A percentile compares a stretch with the other conserved stretches of the same genome.
Evolutionary conservation across 495 filamentous ascomycete genomes (phyloP).

Genomic region (Aspergillus funiculosus): DNA sequence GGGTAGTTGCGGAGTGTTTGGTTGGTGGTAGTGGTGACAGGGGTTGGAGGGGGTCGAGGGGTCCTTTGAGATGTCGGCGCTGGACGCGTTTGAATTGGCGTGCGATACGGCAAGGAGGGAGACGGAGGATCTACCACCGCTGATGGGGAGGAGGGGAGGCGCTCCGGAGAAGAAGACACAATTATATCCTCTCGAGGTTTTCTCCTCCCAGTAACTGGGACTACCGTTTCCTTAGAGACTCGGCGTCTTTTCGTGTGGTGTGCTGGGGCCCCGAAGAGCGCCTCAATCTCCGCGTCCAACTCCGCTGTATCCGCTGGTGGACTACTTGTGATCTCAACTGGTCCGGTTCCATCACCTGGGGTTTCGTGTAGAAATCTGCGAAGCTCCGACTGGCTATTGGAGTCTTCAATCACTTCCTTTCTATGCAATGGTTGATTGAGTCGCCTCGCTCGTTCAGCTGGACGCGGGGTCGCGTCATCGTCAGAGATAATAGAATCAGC

Average conservation of each 20-base stretch:
- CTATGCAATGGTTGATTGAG: constrained; percentile 16
- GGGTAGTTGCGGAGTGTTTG: constrained; percentile 25
- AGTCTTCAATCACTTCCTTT: constrained; percentile 37
- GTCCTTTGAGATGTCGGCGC: constrained; percentile 1
- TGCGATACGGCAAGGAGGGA: constrained; percentile 4
- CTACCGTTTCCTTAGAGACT: constrained; percentile 2
- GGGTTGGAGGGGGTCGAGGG: constrained; percentile 15
- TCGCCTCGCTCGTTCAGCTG: constrained; percentile 7
- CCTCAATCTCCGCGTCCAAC: constrained; percentile 27
- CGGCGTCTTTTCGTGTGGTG: constrained; percentile 31
- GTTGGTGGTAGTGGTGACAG: constrained; percentile 20
- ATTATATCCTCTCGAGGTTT: constrained; percentile 8
- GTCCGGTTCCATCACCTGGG: background rate
- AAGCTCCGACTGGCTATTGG: constrained; percentile 17
- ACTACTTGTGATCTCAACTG: constrained; percentile 22
- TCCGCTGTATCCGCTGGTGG: constrained; percentile 12
- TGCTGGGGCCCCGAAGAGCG: constrained; percentile 24
- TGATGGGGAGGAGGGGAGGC: too few species aligned
- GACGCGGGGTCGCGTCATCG: constrained; percentile 16
- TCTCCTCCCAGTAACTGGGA: constrained; percentile 2
- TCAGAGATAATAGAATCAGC: constrained; percentile 25
- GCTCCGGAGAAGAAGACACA: constrained; percentile 20
- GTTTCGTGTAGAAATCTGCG: constrained; percentile 2
- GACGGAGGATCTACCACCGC: background rate
- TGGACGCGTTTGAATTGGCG: background rate